Conservation (phyloP, 805 yeast genomes). For the Ogataea parapolymorpha region DNA sequence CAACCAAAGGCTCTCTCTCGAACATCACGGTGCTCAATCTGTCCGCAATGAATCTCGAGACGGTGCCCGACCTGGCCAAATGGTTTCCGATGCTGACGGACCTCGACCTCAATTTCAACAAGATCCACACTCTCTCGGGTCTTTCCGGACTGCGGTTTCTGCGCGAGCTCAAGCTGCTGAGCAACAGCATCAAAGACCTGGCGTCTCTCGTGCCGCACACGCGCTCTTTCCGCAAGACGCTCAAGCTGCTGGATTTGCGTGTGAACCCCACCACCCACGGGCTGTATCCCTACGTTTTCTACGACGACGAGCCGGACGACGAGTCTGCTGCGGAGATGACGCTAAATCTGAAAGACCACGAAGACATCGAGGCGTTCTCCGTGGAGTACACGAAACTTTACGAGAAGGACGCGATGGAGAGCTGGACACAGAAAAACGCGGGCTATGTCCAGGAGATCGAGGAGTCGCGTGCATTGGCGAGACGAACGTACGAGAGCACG, state of each 20-base stretch:
- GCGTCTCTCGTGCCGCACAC: constrained; percentile 33
- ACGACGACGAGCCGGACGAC: constrained; percentile 33
- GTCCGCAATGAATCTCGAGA: constrained; percentile 44
- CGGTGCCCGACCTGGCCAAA: constrained; percentile 38
- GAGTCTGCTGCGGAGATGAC: constrained; percentile 29
- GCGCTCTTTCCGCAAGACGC: constrained; percentile 29
- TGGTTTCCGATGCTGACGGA: constrained; percentile 46
- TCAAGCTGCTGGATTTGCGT: constrained; percentile 44
- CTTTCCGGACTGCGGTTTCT: constrained; percentile 36
- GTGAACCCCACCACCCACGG: constrained; percentile 47
- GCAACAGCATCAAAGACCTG: constrained; percentile 41
- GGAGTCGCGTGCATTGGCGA: constrained; percentile 1
- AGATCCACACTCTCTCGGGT: constrained; percentile 34
- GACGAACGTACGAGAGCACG: constrained; percentile 17
- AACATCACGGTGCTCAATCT: constrained; percentile 40
- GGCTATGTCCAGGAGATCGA: constrained; percentile 8
- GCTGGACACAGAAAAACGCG: constrained; percentile 41
- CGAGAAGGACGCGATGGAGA: constrained; percentile 31
- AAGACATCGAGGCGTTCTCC: constrained; percentile 51
- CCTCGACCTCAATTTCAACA: constrained; percentile 50
- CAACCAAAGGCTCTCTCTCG: constrained; percentile 18
- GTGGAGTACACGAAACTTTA: constrained; percentile 43
- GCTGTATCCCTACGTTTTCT: constrained; percentile 52
- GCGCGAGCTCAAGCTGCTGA: constrained; percentile 40
- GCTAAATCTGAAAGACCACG: constrained; percentile 43